phyloP scores from a whole-genome alignment of 2,329 filamentous ascomycete species.

The Phyllosticta ampelicida region DNA sequence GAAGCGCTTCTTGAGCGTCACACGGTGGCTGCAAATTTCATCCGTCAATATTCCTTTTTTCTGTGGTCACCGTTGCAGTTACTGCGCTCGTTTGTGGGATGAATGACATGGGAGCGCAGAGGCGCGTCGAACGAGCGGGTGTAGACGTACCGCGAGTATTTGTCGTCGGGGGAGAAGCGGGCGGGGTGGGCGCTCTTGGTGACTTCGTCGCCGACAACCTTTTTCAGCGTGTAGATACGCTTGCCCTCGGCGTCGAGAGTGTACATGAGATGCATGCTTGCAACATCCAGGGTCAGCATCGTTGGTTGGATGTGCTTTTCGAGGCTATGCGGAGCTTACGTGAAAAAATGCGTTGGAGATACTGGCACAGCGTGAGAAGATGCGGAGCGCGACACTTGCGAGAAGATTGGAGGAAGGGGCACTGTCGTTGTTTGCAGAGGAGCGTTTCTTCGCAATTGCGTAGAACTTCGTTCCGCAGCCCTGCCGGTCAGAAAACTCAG shows the following conservation, averaged over 20 bases:
- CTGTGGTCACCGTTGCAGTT: background rate
- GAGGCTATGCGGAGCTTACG: too few relatives aligned
- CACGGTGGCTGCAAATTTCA: constrained; percentile 54
- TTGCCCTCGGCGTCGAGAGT: constrained; percentile 72
- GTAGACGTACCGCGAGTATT: constrained; percentile 64
- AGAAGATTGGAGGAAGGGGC: background rate
- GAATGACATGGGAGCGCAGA: too few relatives aligned
- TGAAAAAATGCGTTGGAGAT: background rate
- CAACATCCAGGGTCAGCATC: too few relatives aligned
- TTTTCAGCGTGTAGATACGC: constrained; percentile 91
- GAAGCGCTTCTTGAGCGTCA: constrained; percentile 90
- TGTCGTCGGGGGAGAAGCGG: constrained; percentile 95
- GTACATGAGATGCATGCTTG: constrained; percentile 70
- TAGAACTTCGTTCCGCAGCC: background rate
- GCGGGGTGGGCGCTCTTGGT: constrained; percentile 95
- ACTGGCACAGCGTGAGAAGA: background rate
- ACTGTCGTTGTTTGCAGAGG: background rate
- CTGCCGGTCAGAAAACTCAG: background rate
- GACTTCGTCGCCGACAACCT: constrained; percentile 68
- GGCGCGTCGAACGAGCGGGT: background rate
- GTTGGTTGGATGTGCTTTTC: too few relatives aligned
- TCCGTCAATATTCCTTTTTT: constrained; percentile 22
- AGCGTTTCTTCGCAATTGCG: background rate
- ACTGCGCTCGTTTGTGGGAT: too few relatives aligned
- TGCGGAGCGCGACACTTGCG: background rate